Evolutionary conservation across 306 rosid species (phyloP), one percentile per base, ranked within the genome.

Genomic region (Cucumis melo): DNA sequence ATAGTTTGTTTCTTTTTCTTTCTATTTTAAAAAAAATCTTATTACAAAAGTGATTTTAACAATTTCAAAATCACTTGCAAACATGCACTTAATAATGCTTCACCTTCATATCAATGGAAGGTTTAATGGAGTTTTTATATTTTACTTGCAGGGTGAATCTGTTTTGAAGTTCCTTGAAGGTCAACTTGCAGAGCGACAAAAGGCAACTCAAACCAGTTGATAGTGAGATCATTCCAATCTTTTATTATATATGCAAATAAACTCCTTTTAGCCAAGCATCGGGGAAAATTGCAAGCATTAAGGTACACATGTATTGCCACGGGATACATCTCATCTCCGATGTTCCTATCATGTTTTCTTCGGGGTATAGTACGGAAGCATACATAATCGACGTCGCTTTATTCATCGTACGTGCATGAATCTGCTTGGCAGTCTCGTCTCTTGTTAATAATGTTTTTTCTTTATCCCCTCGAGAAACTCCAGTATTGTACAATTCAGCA

Each of bases 81-180:
- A 32, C 36, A 32, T 2, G 5, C 5, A 2, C 5, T 38, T 65
- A 10, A 50, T 50, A 50, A n/a, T n/a, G n/a, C 7, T 14, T 32
- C 0, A 5, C 36, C 36, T 65, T 17, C 19, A 36, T 16, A 38
- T 38, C 46, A 4, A 65, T 39, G 8, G 3, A 19, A 38, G 0
- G 7, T 5, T 19, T 72, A 11, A 50, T 72, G 13, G 11, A 5
- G 4, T 24, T 29, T 27, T 29, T 29, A 10, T 51, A 50, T 29
- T 50, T 29, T 50, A 9, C 61, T 17, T 8, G 76, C 60, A 72
- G 76, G 61, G 76, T 27, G 24, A 72, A 72, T 72, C 76, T 29
- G 76, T 72, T 39, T 14, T 72, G 27, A 27, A 50, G 17, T 72
- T 72, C 61, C 76, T 72, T 29, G 60, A 72, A 51, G 76, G 61